Evolutionary conservation across 805 yeast species (phyloP).

Genomic region (Zygosaccharomyces gambellarensis): DNA sequence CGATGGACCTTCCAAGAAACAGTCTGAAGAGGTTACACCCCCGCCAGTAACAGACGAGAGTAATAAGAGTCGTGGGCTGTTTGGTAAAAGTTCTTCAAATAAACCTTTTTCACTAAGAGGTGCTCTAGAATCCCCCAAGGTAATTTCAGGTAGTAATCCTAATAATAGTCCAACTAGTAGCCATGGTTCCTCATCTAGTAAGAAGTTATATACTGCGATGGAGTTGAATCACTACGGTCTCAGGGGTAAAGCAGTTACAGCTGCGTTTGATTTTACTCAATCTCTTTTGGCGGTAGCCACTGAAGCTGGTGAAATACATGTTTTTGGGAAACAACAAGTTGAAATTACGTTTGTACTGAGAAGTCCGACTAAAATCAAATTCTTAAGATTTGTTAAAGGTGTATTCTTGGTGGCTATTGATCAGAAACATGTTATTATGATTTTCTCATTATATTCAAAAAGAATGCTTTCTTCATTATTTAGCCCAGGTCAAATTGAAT

Average conservation of each 20-base stretch:
- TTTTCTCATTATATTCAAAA: conserved; percentile 65
- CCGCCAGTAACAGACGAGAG: background rate
- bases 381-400: conserved; percentile 69
- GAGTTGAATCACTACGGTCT: conserved; percentile 49
- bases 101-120: conserved; percentile 6
- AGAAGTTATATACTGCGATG: conserved; percentile 31
- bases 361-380: conserved; percentile 46
- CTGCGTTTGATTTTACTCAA: conserved; percentile 86
- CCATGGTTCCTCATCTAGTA: conserved; percentile 10
- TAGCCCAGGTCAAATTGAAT: conserved; percentile 62
- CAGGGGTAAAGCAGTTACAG: conserved; percentile 57
- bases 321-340: conserved; percentile 81
- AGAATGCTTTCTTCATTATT: conserved; percentile 54
- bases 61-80: background rate
- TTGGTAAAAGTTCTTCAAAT: background rate
- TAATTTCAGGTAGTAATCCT: background rate
- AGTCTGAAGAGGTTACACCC: background rate
- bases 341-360: conserved; percentile 58
- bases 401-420: conserved; percentile 74
- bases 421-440: conserved; percentile 52
- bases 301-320: conserved; percentile 60
- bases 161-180: background rate
- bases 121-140: conserved; percentile 3
- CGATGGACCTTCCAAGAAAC: background rate
- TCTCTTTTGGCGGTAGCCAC: conserved; percentile 80